Evolutionary conservation across 2,329 filamentous ascomycete species (phyloP), one percentile per base, ranked within the genome.

Genomic region (Botryosphaeria dothidea): DNA sequence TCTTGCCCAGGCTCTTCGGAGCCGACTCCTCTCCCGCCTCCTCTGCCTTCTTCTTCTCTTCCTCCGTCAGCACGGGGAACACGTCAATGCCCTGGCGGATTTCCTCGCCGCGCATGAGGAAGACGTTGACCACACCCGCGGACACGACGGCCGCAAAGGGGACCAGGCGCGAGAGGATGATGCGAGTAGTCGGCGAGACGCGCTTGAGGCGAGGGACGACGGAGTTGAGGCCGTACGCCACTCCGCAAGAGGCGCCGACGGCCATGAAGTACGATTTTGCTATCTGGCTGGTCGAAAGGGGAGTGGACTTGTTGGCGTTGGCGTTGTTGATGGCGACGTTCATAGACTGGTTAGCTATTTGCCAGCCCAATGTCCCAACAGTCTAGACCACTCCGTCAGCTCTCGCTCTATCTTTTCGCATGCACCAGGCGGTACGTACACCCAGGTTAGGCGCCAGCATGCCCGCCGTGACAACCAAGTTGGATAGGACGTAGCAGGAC

Each of bases 281-380:
- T 68, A 99, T 89, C 70, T 92, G 91, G 23, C 87, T 86, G 66
- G 88, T 90, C 21, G 91, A 91, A 68, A 98, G 86, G 1, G 94
- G 92, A 3, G 92, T 93, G 43, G 93, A 97, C 79, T 99, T 99
- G 86, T 99, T 99, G 68, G 94, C 92, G 78, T 99, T 99, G 75
- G 94, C 92, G 77, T 88, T 93, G 85, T 99, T 99, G 84, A 99
- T 94, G 70, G 92, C 94, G 29, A 99, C 95, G 77, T 99, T 99
- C 72, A 99, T 89, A 13, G 93, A 97, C 82, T 99, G 95, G 80
- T 99, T 99, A 70, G 91, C 88, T 66, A 97, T 88, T 81, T 99
- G 95, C 95, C 95, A 99, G 69, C 90, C 89, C 41, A 98, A 84
- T 4, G 92, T 97, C 61, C 94, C 95, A 46, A 86, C 85, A 49